A percentile compares a stretch with the other conserved stretches of the same genome.
Evolutionary conservation across 306 rosid genomes (phyloP).

Genomic region (Gleditsia sinensis): DNA sequence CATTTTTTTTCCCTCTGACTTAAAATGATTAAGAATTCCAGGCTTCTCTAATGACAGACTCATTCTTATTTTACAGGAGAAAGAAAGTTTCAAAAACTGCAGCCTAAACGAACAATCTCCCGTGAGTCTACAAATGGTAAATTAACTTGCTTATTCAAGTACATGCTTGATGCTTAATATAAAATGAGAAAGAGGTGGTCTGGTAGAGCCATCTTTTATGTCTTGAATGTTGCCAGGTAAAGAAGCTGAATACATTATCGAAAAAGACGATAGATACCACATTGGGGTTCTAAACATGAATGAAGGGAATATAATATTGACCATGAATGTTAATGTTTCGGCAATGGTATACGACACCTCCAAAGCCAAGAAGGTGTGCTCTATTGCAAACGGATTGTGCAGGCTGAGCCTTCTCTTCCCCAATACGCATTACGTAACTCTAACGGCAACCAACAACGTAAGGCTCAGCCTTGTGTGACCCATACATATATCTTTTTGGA

Average conservation of each 20-base stretch:
- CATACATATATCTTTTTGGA: background rate
- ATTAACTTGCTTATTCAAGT: background rate
- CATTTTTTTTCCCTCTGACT: background rate
- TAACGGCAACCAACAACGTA: conserved; percentile 58
- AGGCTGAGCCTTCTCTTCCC: conserved; percentile 58
- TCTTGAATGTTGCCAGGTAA: conserved; percentile 42
- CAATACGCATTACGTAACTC: conserved; percentile 47
- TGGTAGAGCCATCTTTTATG: too few species aligned
- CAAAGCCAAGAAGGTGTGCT: conserved; percentile 59
- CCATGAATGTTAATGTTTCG: conserved; percentile 48
- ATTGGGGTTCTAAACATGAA: conserved; percentile 61
- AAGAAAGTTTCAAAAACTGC: conserved; percentile 36
- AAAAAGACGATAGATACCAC: conserved; percentile 64
- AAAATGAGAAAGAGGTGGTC: too few species aligned
- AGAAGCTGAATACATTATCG: conserved; percentile 56
- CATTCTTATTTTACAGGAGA: conserved; percentile 50
- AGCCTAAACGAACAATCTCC: conserved; percentile 34
- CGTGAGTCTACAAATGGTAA: conserved; percentile 45
- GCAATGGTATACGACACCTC: conserved; percentile 67
- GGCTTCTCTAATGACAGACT: background rate
- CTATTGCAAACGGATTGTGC: conserved; percentile 54
- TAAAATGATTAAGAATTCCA: background rate
- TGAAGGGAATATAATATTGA: conserved; percentile 47
- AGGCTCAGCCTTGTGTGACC: conserved; percentile 18
- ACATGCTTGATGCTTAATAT: too few species aligned